Evolutionary conservation across 768 basidiomycete species (phyloP).

Genomic region (Tulasnella sp.): DNA sequence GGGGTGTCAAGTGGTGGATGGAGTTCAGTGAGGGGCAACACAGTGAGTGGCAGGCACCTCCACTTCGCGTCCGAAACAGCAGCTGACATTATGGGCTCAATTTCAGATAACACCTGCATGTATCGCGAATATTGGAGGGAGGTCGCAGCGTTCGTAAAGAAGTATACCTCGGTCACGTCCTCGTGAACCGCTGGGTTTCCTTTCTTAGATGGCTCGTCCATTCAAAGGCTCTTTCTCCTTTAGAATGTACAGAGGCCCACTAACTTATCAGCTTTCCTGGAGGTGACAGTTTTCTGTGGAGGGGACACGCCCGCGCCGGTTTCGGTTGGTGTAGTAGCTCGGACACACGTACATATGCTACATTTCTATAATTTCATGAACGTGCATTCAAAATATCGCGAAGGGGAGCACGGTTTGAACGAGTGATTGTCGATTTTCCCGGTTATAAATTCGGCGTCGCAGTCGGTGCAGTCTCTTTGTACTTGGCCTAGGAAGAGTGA

Average conservation of each 20-base stretch:
- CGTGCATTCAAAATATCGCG: too few species aligned
- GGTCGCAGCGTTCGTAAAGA: slow-evolving; percentile 42
- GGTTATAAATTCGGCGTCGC: background rate
- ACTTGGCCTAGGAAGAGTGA: background rate
- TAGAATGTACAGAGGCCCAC: background rate
- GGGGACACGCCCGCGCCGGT: background rate
- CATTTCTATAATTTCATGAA: too few species aligned
- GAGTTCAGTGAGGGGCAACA: slow-evolving; percentile 47
- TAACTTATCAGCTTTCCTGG: background rate
- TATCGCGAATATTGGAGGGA: slow-evolving; percentile 47
- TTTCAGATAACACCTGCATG: slow-evolving; percentile 46
- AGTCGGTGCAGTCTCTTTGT: background rate
- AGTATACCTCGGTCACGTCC: background rate
- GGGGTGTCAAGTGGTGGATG: slow-evolving; percentile 43
- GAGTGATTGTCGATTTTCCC: too few species aligned
- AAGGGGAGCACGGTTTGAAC: too few species aligned
- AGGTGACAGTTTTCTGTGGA: background rate
- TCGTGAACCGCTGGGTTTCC: background rate
- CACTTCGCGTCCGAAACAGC: background rate
- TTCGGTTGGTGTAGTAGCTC: background rate
- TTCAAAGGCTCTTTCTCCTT: background rate
- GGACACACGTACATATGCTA: background rate
- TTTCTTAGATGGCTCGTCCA: background rate
- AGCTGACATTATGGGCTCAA: background rate
- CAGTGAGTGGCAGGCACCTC: slow-evolving; percentile 37